Conservation (phyloP, 768 basidiomycete genomes). For the Russula foetens region DNA sequence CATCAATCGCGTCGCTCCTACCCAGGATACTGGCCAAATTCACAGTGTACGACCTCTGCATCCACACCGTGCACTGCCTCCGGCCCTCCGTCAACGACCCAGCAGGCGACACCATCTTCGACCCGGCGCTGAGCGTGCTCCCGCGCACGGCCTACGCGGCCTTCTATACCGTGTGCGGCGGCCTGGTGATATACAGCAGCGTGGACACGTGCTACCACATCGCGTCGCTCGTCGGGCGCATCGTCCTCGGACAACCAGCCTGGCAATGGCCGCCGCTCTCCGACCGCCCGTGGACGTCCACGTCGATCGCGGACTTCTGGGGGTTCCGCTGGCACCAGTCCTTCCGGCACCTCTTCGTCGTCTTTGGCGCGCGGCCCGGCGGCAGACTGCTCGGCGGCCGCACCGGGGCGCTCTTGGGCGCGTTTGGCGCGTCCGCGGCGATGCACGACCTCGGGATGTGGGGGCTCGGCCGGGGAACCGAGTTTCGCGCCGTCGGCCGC, state of each 20-base stretch:
- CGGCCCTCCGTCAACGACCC: conserved; percentile 3
- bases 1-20: background rate
- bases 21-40: background rate
- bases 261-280: conserved; percentile 32
- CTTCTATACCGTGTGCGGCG: conserved; percentile 10
- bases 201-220: conserved; percentile 22
- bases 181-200: conserved; percentile 4
- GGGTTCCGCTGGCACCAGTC: conserved; percentile 33
- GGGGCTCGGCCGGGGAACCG: conserved; percentile 49
- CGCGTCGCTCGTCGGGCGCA: conserved; percentile 22
- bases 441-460: conserved; percentile 54
- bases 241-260: conserved; percentile 27
- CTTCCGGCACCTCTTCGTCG: conserved; percentile 27
- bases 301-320: conserved; percentile 35
- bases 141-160: background rate
- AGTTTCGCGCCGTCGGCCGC: conserved; percentile 35
- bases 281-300: conserved; percentile 30
- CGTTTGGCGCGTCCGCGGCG: conserved; percentile 49
- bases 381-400: conserved; percentile 42
- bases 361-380: conserved; percentile 29
- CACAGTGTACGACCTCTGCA: background rate
- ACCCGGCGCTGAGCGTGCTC: background rate
- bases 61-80: background rate
- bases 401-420: conserved; percentile 45
- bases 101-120: conserved; percentile 9